Base-by-base conservation (phyloP, 2,329 filamentous ascomycete genomes). In the Mycogone perniciosa region DNA sequence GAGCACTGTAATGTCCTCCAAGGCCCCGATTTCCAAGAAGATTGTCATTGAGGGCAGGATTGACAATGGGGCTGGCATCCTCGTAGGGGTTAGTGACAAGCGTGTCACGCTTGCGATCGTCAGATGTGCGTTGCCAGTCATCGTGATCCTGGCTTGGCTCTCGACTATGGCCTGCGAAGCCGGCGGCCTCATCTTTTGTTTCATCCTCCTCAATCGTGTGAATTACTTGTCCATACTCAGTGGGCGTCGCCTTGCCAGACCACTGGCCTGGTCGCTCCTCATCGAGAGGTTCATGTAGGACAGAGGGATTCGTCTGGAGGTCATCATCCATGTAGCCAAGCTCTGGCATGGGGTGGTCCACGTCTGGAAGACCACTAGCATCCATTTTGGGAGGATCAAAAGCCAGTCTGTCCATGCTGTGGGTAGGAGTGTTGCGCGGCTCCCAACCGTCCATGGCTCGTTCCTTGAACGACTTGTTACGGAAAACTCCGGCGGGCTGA, bases 271-370 rank as follows among this genome's bases (percentile, higher is more conserved):
- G 56, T 6, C 53, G 56, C 13, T 56, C 50, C 30, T 67, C 62
- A 46, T 81, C 84, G 45, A 86, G 79, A 1, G 84, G 85, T 13
- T 87, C 89, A 57, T 90, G 80, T 38, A 95, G 82, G 45, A 91
- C 77, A 0, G 91, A 96, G 3, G 89, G 89, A 62, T 95, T 95
- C 13, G 90, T 95, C 42, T 82, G 85, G 11, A 89, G 77, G 54
- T 95, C 89, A 35, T 81, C 78, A 8, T 78, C 74, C 2, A 71
- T 59, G 57, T 88, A 86, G 4, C 86, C 89, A 60, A 88, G 83
- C 62, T 91, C 89, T 0, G 86, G 88, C 73, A 91, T 80, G 5
- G 86, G 85, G 58, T 91, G 76, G 51, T 84, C 71, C 34, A 80
- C 70, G 56, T 85, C 77, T 4, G 89, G 89, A 54, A 91, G 65